Evolutionary conservation across 2,329 filamentous ascomycete species (phyloP), one percentile per base, ranked within the genome.

Genomic region (Cladophialophora yegresii): DNA sequence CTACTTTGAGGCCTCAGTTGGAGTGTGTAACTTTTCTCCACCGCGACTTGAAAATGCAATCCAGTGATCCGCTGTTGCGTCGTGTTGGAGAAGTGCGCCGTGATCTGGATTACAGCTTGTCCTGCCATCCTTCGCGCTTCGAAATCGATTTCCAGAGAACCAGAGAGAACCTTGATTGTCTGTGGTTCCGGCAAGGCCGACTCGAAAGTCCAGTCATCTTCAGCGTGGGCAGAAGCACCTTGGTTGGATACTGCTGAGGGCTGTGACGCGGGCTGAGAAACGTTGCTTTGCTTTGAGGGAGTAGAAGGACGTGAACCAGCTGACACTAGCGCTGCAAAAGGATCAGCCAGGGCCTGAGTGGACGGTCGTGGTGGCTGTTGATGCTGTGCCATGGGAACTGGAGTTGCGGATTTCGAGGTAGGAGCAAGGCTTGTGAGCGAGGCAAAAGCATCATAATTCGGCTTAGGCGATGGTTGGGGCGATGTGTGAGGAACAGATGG

Each of bases 131-230:
- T 83, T 23, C 83, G 85, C 5, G 91, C 88, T 45, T 87, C 80
- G 75, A 97, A 88, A 45, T 90, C 84, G 65, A 96, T 88, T 65
- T 86, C 85, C 54, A 98, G 79, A 50, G 80, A 83, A 1, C 87
- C 88, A 72, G 90, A 87, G 72, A 86, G 87, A 50, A 97, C 85
- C 3, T 82, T 83, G 22, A 89, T 80, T 54, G 85, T 85, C 69
- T 91, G 85, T 57, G 86, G 83, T 63, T 85, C 82, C 2, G 93
- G 93, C 13, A 97, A 82, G 0, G 93, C 89, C 0, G 93, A 98
- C 2, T 91, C 87, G 75, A 98, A 98, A 26, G 87, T 90, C 93
- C 93, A 98, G 73, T 98, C 93, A 69, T 98, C 93, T 57, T 97
- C 93, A 22, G 36, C 54, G 33, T 16, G 56, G 53, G 22, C 30